Evolutionary conservation across 345 rosid genomes (phyloP), one percentile per base, ranked within the genome.

Genomic region (Noccaea caerulescens): DNA sequence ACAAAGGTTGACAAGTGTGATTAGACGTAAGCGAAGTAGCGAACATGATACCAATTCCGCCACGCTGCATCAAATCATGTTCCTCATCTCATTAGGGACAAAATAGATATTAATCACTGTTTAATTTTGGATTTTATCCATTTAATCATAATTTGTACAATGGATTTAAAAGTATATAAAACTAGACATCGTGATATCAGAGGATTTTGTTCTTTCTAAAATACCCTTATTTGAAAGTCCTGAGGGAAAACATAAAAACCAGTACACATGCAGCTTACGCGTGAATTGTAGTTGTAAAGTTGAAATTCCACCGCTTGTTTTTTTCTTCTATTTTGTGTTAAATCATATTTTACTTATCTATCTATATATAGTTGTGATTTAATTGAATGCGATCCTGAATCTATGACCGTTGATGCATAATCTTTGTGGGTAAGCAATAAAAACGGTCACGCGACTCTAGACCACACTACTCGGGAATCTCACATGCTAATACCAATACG

Each of bases 21-120:
- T 68, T 75, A 68, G 79, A 68, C 70, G 63, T 54, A 38, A 66
- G 0, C 30, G 1, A 23, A 23, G 27, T 23, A 23, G 68, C 77
- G 62, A 58, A 66, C 42, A 58, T 58, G 67, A 66, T 66, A 49
- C 61, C 72, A 39, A 50, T 49, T 58, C 52, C 5, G 49, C 72
- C 77, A 73, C 72, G 72, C 72, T 73, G 68, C 77, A 73, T 73
- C 72, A 73, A 73, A 73, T 73, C 77, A 73, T 73, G 68, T 20
- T 73, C 72, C 72, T 73, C 64, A 10, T 60, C 58, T 42, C 11
- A 51, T 66, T 66, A 58, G 56, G n/a, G 72, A 66, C 61, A 66
- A 36, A 54, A n/a, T 58, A 11, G 53, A 73, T 58, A 58, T 51
- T 51, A 8, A 66, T 52, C 11, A 66, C 55, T 51, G 62, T 66